Conservation (phyloP, 495 filamentous ascomycete genomes). For the Aspergillus hancockii region DNA sequence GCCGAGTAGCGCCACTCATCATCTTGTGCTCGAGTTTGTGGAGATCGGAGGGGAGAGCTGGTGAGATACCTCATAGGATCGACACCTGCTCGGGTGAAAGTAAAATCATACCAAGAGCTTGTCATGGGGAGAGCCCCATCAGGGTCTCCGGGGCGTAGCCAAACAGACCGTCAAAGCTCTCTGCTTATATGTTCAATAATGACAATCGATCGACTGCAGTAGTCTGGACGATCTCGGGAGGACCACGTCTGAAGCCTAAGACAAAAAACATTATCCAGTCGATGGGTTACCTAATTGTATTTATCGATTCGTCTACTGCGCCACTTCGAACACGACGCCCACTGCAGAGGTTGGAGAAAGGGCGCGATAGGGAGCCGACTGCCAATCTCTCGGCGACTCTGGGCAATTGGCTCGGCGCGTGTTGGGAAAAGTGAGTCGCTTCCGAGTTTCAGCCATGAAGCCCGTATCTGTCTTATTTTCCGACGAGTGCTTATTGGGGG, state of each 20-base stretch:
- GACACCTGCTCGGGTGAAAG: background rate
- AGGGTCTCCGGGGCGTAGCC: background rate
- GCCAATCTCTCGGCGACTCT: constrained; percentile 42
- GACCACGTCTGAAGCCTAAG: constrained; percentile 1
- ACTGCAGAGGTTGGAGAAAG: constrained; percentile 6
- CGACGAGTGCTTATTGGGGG: background rate
- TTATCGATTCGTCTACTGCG: constrained; percentile 5
- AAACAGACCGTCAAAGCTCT: background rate
- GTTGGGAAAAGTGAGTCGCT: constrained; percentile 4
- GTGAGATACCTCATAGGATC: background rate
- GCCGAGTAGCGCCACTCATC: constrained; percentile 10
- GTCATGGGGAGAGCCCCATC: background rate
- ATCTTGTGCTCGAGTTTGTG: background rate
- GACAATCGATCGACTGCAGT: background rate
- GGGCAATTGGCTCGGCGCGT: constrained; percentile 24
- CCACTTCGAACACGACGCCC: constrained; percentile 8
- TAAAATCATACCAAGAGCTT: background rate
- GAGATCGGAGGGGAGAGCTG: background rate
- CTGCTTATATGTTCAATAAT: background rate
- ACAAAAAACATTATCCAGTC: constrained; percentile 4
- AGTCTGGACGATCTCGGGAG: background rate
- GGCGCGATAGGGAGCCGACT: constrained; percentile 14
- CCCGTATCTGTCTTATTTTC: background rate
- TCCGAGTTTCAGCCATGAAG: constrained; percentile 5
- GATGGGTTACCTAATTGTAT: constrained; percentile 15